Evolutionary conservation across 768 basidiomycete species (phyloP), one percentile per base, ranked within the genome.

Genomic region (Termitomyces sp.): DNA sequence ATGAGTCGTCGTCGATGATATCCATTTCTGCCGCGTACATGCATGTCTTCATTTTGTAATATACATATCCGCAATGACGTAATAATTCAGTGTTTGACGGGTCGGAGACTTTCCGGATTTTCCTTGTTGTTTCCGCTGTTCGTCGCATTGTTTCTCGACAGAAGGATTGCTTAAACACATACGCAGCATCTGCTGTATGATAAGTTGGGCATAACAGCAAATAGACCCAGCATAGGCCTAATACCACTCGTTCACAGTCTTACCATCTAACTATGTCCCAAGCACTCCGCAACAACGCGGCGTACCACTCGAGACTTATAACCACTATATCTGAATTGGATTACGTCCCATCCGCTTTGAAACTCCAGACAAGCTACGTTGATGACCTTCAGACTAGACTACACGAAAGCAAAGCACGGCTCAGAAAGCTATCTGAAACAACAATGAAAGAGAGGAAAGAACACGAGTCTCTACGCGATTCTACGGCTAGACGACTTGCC

Each of bases 1-100:
- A 87, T 90, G 86, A 82, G 81, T 61, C 73, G 88, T 55, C 78
- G 88, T 59, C 71, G 77, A 63, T 86, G 63, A 73, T 51, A 23
- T 12, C 37, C 10, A 10, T 49, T 35, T 25, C 10, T 35, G n/a
- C n/a, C n/a, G n/a, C n/a, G n/a, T n/a, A n/a, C n/a, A n/a, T 19
- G 11, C 2, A 3, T 9, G 7, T 46, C 8, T 48, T 48, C 14
- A 35, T 23, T 37, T 10, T 28, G 25, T 28, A 27, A 46, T 30
- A 34, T 6, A n/a, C 17, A 16, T 50, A 39, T 23, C 49, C 35
- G 8, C 39, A 14, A 52, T 58, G 56, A 58, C 56, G 56, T 58
- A 58, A 58, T 55, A 25, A 34, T 34, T 3, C 11, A 34, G n/a
- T n/a, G n/a, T n/a, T n/a, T n/a, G n/a, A n/a, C n/a, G 14, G 12